Evolutionary conservation across 345 rosid species (phyloP), one percentile per base, ranked within the genome.

Genomic region (Eucalyptus marginata): DNA sequence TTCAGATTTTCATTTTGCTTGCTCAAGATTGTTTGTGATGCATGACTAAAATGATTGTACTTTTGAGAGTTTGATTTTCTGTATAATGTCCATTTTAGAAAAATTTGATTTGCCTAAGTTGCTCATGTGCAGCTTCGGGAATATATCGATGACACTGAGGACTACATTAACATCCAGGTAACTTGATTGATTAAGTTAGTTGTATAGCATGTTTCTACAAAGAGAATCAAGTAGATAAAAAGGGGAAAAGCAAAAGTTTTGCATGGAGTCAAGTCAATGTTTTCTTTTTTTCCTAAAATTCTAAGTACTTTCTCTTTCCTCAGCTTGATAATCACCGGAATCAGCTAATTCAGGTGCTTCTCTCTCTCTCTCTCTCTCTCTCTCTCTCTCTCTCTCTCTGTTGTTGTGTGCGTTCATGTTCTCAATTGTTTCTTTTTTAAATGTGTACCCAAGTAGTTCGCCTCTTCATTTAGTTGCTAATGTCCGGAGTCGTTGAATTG

Each of bases 301-400:
- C 25, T 49, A 31, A 31, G 11, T 66, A 40, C 58, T 86, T 20
- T 20, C 54, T 43, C 22, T 81, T 92, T 89, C 89, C 90, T 87
- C 97, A 98, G 99, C 97, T 98, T 49, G 99, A 98, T 94, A 98
- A 96, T 91, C 99, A 97, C 92, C 97, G 99, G 49, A 98, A 98
- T 91, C 99, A 98, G 94, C 94, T 98, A 56, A 98, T 98, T 93
- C 99, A 98, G 96, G 99, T 97, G 76, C 87, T 90, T 51, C 86
- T 31, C 10, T 84, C 8, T 86, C n/a, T n/a, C n/a, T n/a, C n/a
- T n/a, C n/a, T n/a, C n/a, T n/a, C n/a, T n/a, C n/a, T n/a, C n/a
- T n/a, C n/a, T n/a, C n/a, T n/a, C n/a, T n/a, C n/a, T n/a, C n/a
- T n/a, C 84, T 50, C 52, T 36, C 36, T 15, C 5, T 14, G 33